Evolutionary conservation across 2,329 filamentous ascomycete species (phyloP), one percentile per base, ranked within the genome.

Genomic region (Penicillium freii): DNA sequence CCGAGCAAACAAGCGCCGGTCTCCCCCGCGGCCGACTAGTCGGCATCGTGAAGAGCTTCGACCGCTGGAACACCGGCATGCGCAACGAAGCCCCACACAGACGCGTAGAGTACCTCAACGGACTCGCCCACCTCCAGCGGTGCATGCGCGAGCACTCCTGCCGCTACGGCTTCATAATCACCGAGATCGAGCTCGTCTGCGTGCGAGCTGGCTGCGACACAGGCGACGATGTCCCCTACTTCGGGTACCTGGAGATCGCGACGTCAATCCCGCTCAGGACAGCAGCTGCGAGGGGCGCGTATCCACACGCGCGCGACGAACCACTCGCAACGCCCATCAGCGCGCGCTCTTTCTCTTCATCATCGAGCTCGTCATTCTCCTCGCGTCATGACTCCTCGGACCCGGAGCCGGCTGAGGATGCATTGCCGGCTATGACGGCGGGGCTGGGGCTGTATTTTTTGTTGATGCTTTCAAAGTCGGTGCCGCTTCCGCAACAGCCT

Each of bases 31-130:
- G 88, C 25, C 86, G 89, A 33, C 83, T 92, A 13, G 87, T 93
- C 48, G 90, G 93, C 7, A 82, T 97, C n/a, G 89, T 95, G 67
- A 93, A 93, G 77, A 89, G 87, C 72, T 97, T 93, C 71, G 90
- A 96, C 74, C 88, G 90, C 67, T 97, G 95, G 89, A 96, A 96
- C 81, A 94, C 91, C 1, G 90, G 90, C 61, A 96, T 96, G 90
- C 90, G 92, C 58, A 86, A 87, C 58, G 91, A 95, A 73, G 87
- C 87, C 44, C 91, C 92, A 62, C 84, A 91, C 74, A 89, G 92
- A 76, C 88, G 90, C 57, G 90, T 96, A 57, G 87, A 93, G 75
- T 97, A 97, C 78, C 87, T 97, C 21, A 87, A 89, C 50, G 91
- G 91, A 1, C 85, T 97, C 5, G 83, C 92, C 0, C 91, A 95